Evolutionary conservation across 1,139 yeast species (phyloP).

Genomic region (Suhomyces anneliseae): DNA sequence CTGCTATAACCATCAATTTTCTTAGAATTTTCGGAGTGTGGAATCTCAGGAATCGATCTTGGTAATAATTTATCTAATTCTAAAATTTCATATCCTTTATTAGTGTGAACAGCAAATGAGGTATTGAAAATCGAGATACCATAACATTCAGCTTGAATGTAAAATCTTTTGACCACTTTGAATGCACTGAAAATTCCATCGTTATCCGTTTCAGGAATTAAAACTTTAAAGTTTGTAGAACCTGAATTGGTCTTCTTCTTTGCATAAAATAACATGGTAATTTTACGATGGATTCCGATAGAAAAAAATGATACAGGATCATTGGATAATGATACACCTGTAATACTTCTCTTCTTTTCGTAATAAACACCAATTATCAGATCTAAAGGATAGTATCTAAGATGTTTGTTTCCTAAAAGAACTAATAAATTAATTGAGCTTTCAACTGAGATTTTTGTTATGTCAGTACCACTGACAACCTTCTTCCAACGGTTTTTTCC

Average conservation of each 20-base stretch:
- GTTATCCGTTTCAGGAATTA: constrained; percentile 51
- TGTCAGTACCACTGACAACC: constrained; percentile 53
- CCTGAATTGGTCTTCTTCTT: constrained; percentile 50
- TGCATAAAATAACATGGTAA: constrained; percentile 57
- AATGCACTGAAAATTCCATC: constrained; percentile 52
- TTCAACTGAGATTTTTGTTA: constrained; percentile 63
- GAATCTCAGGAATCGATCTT: constrained; percentile 53
- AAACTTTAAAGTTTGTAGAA: constrained; percentile 51
- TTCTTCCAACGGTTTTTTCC: constrained; percentile 58
- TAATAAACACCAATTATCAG: constrained; percentile 41
- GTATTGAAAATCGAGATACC: constrained; percentile 60
- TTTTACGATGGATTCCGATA: constrained; percentile 61
- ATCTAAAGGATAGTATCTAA: constrained; percentile 62
- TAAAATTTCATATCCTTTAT: constrained; percentile 67
- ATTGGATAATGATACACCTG: constrained; percentile 37
- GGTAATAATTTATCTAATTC: constrained; percentile 60
- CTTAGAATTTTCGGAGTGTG: constrained; percentile 22
- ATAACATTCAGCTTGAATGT: constrained; percentile 53
- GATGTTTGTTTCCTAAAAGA: constrained; percentile 56
- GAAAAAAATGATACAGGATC: constrained; percentile 52
- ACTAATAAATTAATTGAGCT: constrained; percentile 58
- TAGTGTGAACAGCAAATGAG: constrained; percentile 64
- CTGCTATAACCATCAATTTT: constrained; percentile 36
- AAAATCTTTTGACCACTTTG: constrained; percentile 49
- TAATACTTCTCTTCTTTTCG: constrained; percentile 31